Percentiles rank a stretch among this genome's conserved stretches.
Evolutionary conservation across 192 early-diverging fungal genomes (phyloP).

Genomic region (Chytriomyces hyalinus): DNA sequence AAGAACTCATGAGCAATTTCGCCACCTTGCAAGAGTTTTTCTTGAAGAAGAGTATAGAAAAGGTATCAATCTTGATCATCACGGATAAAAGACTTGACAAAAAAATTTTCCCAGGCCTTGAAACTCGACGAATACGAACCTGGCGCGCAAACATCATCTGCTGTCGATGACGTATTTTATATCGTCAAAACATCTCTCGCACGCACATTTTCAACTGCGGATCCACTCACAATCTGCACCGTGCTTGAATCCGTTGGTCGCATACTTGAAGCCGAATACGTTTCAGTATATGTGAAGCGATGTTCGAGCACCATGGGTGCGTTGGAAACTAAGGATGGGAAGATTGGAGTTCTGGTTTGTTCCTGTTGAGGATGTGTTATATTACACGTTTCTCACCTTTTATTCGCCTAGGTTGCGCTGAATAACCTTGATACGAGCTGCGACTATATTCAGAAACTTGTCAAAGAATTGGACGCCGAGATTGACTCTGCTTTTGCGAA

Average conservation of each 20-base stretch:
- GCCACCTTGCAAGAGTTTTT: slow-evolving; percentile 78
- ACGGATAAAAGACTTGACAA: neutral
- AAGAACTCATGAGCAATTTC: slow-evolving; percentile 71
- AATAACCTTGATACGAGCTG: slow-evolving; percentile 89
- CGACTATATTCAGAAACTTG: slow-evolving; percentile 78
- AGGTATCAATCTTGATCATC: slow-evolving; percentile 49
- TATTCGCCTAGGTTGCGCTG: slow-evolving; percentile 64
- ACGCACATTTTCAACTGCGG: slow-evolving; percentile 75
- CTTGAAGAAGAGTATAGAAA: slow-evolving; percentile 72
- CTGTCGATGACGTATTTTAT: slow-evolving; percentile 95
- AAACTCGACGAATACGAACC: slow-evolving; percentile 57
- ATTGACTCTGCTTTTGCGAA: slow-evolving; percentile 57
- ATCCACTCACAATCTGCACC: slow-evolving; percentile 70
- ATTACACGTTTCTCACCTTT: neutral
- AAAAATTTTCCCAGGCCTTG: slow-evolving; percentile 61
- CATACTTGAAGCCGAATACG: slow-evolving; percentile 72
- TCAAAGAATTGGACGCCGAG: slow-evolving; percentile 66
- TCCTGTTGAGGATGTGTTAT: neutral
- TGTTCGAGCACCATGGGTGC: slow-evolving; percentile 53
- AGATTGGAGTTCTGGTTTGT: slow-evolving; percentile 69
- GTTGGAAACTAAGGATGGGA: slow-evolving; percentile 60
- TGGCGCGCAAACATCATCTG: slow-evolving; percentile 47
- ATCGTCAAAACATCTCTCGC: slow-evolving; percentile 78
- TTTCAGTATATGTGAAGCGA: slow-evolving; percentile 66
- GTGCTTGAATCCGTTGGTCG: slow-evolving; percentile 71